phyloP scores from a whole-genome alignment of 495 filamentous ascomycete species.

The Penicillium flavigenum region DNA sequence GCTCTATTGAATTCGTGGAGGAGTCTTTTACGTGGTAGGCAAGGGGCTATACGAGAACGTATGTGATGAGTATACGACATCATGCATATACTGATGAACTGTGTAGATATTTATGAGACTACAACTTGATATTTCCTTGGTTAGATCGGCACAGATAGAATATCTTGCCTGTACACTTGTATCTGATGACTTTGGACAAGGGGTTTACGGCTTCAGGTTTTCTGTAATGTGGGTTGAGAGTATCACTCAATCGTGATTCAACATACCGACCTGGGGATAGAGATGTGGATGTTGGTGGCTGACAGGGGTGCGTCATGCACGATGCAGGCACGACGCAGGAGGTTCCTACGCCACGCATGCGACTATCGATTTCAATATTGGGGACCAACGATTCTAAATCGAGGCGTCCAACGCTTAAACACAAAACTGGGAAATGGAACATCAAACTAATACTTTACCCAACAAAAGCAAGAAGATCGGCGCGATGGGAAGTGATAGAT shows the following conservation, averaged over 20 bases:
- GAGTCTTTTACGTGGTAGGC: slow-evolving; percentile 46
- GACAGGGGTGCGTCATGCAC: slow-evolving; percentile 9
- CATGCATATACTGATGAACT: background rate
- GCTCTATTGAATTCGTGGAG: slow-evolving; percentile 40
- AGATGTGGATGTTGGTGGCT: slow-evolving; percentile 5
- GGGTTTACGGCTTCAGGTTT: background rate
- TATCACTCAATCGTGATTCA: background rate
- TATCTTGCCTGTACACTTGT: background rate
- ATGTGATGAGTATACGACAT: background rate
- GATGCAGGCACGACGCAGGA: slow-evolving; percentile 12
- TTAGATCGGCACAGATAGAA: background rate
- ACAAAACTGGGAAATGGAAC: background rate
- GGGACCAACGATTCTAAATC: background rate
- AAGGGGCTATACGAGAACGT: background rate
- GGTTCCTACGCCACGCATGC: background rate
- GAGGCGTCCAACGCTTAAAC: background rate
- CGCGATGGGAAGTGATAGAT: slow-evolving; percentile 3
- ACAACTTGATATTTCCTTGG: background rate
- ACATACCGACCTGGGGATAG: background rate
- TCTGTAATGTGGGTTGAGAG: background rate
- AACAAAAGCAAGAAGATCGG: background rate
- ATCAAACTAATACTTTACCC: background rate
- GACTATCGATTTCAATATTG: background rate
- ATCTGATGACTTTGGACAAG: background rate
- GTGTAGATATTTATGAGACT: background rate